phyloP scores from a whole-genome alignment of 2,329 filamentous ascomycete species.

The Raffaelea albimanens region DNA sequence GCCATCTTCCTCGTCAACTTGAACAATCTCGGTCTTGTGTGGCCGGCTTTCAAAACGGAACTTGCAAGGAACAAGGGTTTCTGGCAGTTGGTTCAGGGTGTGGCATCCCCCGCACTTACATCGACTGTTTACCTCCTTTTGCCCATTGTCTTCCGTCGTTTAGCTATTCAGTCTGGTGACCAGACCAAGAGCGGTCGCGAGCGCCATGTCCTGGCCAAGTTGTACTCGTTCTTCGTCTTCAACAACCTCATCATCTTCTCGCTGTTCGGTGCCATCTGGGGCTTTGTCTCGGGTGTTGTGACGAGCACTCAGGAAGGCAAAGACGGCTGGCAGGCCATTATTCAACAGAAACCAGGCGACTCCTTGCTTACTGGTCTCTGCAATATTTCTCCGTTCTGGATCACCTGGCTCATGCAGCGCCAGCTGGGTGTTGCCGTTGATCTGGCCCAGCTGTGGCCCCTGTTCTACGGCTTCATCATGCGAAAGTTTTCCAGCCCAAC shows the following conservation, averaged over 20 bases:
- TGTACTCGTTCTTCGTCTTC: constrained; percentile 94
- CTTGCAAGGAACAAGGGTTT: constrained; percentile 53
- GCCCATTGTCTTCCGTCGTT: constrained; percentile 80
- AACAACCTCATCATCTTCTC: constrained; percentile 96
- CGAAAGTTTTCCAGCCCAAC: constrained; percentile 82
- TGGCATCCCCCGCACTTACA: constrained; percentile 76
- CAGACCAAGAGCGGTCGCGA: constrained; percentile 88
- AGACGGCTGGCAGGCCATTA: constrained; percentile 60
- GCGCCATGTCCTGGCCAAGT: constrained; percentile 77
- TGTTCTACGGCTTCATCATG: constrained; percentile 76
- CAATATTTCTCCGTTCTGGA: constrained; percentile 81
- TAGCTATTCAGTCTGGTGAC: constrained; percentile 77
- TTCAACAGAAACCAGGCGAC: constrained; percentile 50
- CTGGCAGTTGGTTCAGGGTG: constrained; percentile 89
- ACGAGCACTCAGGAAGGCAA: constrained; percentile 43
- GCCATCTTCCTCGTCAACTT: constrained; percentile 88
- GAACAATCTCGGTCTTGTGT: constrained; percentile 68
- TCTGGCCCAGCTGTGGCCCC: constrained; percentile 75
- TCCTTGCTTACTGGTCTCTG: constrained; percentile 63
- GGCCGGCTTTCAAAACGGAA: constrained; percentile 61
- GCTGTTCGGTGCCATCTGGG: constrained; percentile 75
- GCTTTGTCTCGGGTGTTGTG: constrained; percentile 59
- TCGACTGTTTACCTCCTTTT: constrained; percentile 81
- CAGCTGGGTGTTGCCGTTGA: constrained; percentile 92
- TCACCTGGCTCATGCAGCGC: constrained; percentile 85